Percentiles rank a stretch among this genome's conserved stretches.
Conservation (phyloP, 805 yeast genomes). For the Metschnikowia picachoensis region DNA sequence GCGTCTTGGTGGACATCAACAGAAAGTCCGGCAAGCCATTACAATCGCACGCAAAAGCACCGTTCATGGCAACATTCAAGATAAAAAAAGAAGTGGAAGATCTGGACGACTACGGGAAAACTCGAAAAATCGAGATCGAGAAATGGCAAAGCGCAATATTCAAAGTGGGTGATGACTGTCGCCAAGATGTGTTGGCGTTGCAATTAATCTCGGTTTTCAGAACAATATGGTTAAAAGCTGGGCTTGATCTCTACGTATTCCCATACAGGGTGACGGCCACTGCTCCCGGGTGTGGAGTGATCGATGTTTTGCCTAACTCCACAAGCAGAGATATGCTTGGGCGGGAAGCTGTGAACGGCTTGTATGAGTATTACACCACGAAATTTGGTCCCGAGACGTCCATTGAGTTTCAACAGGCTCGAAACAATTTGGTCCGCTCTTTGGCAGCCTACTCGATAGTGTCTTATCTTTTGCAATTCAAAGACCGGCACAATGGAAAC, state of each 20-base stretch:
- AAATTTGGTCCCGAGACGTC: conserved; percentile 95
- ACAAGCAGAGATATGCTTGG: conserved; percentile 98
- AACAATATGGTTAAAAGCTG: conserved; percentile 82
- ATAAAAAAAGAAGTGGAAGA: conserved; percentile 57
- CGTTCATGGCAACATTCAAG: conserved; percentile 93
- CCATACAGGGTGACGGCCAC: conserved; percentile 97
- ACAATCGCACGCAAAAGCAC: conserved; percentile 98
- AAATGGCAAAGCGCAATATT: conserved; percentile 94
- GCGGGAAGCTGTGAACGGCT: conserved; percentile 96
- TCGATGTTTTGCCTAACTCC: conserved; percentile 94
- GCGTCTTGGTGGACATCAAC: conserved; percentile 86
- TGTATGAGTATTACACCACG: conserved; percentile 85
- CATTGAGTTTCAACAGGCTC: conserved; percentile 83
- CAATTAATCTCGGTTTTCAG: conserved; percentile 90
- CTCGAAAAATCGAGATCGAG: conserved; percentile 44
- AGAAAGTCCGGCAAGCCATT: conserved; percentile 89
- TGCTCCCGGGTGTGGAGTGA: conserved; percentile 98
- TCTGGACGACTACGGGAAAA: conserved; percentile 37
- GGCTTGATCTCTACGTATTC: conserved; percentile 85
- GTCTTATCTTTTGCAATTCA: conserved; percentile 86
- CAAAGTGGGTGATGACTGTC: conserved; percentile 98
- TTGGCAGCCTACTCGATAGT: conserved; percentile 92
- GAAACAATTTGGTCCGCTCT: conserved; percentile 89
- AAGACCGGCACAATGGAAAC: conserved; percentile 97
- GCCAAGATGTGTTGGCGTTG: conserved; percentile 93